Evolutionary conservation across 495 filamentous ascomycete genomes (phyloP).

Genomic region (Schizothecium vesticola): DNA sequence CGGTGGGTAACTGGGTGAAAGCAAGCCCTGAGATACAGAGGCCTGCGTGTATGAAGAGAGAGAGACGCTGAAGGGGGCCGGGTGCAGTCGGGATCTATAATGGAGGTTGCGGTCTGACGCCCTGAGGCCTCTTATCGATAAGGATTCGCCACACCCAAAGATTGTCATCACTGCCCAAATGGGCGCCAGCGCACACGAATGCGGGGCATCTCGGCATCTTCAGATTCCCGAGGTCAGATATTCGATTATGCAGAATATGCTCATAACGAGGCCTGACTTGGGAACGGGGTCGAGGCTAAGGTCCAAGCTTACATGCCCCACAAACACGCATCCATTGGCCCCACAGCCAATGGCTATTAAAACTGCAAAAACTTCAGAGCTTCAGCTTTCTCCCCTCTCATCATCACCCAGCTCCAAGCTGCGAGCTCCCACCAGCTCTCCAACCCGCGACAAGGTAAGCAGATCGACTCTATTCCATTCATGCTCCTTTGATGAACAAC

Average conservation of each 20-base stretch:
- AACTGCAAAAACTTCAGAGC: slow-evolving; percentile 20
- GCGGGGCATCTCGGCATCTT: background rate
- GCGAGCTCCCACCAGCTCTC: slow-evolving; percentile 4
- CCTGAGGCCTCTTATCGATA: background rate
- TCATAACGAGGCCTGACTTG: background rate
- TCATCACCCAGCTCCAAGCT: slow-evolving; percentile 1
- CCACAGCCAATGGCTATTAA: slow-evolving; percentile 26
- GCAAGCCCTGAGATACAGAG: slow-evolving; percentile 8
- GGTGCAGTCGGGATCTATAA: slow-evolving; percentile 18
- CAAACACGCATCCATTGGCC: background rate
- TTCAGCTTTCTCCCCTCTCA: slow-evolving; percentile 14
- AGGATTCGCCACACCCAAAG: background rate
- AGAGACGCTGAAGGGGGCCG: slow-evolving; percentile 11
- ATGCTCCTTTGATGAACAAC: slow-evolving; percentile 45
- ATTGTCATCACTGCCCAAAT: background rate
- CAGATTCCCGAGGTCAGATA: background rate
- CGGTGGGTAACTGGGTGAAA: background rate
- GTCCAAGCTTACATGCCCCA: background rate
- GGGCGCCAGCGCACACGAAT: background rate
- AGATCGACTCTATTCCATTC: slow-evolving; percentile 30
- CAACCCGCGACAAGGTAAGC: slow-evolving; percentile 34
- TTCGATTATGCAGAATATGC: background rate
- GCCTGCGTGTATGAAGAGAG: slow-evolving; percentile 7
- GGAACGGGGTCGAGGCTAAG: background rate
- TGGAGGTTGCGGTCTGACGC: background rate